Conservation (phyloP, 1,139 yeast genomes). For the Nakaseomyces bracarensis region DNA sequence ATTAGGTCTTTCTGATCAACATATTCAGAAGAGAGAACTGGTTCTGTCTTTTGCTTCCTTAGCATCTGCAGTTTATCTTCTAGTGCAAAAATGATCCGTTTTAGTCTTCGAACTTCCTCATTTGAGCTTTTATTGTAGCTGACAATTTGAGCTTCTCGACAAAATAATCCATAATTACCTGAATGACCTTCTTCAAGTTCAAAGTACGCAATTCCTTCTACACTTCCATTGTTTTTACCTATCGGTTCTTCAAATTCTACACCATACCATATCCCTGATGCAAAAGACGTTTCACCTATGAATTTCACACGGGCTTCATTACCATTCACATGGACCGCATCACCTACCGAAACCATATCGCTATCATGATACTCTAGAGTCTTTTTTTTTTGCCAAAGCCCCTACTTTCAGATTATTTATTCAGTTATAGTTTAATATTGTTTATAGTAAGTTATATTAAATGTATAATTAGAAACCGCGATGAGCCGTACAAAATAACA, state of each 20-base stretch:
- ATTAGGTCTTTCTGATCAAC: conserved; percentile 15
- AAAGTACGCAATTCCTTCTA: conserved; percentile 59
- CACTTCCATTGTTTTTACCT: conserved; percentile 78
- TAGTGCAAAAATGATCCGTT: conserved; percentile 38
- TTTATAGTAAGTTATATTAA: too few relatives aligned
- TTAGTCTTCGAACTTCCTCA: conserved; percentile 25
- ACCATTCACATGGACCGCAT: background rate
- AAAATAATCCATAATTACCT: conserved; percentile 52
- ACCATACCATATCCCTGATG: conserved; percentile 71
- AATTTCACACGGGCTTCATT: conserved; percentile 33
- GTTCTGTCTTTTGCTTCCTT: background rate
- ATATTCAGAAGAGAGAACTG: too few relatives aligned
- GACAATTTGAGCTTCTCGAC: conserved; percentile 31
- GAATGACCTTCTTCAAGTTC: conserved; percentile 33
- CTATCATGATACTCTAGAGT: background rate
- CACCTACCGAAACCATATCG: background rate
- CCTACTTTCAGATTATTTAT: too few relatives aligned
- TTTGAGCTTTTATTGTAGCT: conserved; percentile 10
- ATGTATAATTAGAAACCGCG: too few relatives aligned
- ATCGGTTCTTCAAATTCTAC: conserved; percentile 52
- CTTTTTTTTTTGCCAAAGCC: too few relatives aligned
- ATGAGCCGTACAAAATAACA: too few relatives aligned
- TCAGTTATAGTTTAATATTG: too few relatives aligned
- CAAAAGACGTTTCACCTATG: conserved; percentile 49
- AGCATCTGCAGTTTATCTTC: conserved; percentile 31